A percentile compares a stretch with the other conserved stretches of the same genome.
Evolutionary conservation across 176 grass and related monocot species (phyloP).

Genomic region (Cenchrus purpureus): DNA sequence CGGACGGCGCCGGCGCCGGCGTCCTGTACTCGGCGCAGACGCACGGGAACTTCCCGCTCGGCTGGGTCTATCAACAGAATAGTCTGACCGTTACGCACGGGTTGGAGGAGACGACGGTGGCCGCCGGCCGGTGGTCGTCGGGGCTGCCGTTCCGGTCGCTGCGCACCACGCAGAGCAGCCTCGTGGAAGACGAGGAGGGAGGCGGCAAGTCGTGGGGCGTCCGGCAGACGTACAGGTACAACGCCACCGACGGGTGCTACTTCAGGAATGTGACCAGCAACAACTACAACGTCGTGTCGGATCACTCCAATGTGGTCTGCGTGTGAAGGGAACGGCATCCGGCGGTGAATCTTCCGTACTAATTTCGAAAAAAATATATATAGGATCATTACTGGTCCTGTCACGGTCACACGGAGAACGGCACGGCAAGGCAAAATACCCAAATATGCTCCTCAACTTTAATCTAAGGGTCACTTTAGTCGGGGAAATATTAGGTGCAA

Average conservation of each 20-base stretch:
- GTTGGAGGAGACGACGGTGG: slow-evolving; percentile 27
- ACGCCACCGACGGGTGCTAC: slow-evolving; percentile 54
- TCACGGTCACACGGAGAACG: too few relatives aligned
- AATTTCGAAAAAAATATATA: too few relatives aligned
- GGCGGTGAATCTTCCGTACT: too few relatives aligned
- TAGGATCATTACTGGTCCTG: too few relatives aligned
- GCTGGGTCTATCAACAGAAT: not conserved
- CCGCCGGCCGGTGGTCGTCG: slow-evolving; percentile 19
- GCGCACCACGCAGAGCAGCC: slow-evolving; percentile 9
- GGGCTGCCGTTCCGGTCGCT: not conserved
- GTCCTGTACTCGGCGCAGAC: slow-evolving; percentile 43
- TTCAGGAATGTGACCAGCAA: slow-evolving; percentile 55
- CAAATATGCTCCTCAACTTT: too few relatives aligned
- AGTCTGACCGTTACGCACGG: not conserved
- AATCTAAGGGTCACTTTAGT: too few relatives aligned
- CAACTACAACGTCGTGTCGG: slow-evolving; percentile 29
- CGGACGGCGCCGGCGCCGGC: slow-evolving; percentile 26
- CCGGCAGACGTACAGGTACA: slow-evolving; percentile 12
- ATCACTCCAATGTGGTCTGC: slow-evolving; percentile 38
- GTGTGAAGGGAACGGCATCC: not conserved
- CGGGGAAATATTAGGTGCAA: too few relatives aligned
- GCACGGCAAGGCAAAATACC: too few relatives aligned
- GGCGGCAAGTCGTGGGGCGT: not conserved
- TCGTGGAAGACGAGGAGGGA: not conserved
- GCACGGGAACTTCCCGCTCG: slow-evolving; percentile 51